phyloP scores from a whole-genome alignment of 345 rosid genomes.

The Dovyalis caffra region DNA sequence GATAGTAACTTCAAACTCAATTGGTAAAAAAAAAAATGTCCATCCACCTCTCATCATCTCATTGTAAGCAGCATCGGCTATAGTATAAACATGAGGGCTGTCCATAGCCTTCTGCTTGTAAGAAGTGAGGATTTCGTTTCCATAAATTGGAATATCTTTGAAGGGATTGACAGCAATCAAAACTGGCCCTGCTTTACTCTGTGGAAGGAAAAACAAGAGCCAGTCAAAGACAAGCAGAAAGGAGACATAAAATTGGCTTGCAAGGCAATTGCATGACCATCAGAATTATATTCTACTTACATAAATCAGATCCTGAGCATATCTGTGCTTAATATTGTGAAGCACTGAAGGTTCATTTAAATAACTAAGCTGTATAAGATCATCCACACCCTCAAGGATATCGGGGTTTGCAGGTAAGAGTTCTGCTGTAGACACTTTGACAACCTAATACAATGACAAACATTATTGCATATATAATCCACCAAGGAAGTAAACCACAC shows the following conservation, averaged over 20 bases:
- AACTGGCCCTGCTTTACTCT: slow-evolving; percentile 96
- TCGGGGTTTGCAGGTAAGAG: slow-evolving; percentile 96
- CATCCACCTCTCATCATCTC: slow-evolving; percentile 91
- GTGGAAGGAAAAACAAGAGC: slow-evolving; percentile 20
- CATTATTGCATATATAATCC: slow-evolving; percentile 27
- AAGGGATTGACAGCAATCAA: slow-evolving; percentile 90
- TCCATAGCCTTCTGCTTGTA: slow-evolving; percentile 61
- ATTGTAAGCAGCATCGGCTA: slow-evolving; percentile 76
- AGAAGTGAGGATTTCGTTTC: slow-evolving; percentile 49
- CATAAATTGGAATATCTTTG: slow-evolving; percentile 63
- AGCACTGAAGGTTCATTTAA: slow-evolving; percentile 93
- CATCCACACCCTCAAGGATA: slow-evolving; percentile 79
- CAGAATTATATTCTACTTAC: slow-evolving; percentile 49
- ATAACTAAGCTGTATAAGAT: slow-evolving; percentile 90
- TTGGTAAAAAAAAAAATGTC: slow-evolving; percentile 14
- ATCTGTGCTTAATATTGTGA: slow-evolving; percentile 79
- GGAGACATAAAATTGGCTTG: slow-evolving; percentile 5
- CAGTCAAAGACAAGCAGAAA: slow-evolving; percentile 15
- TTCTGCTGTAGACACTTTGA: slow-evolving; percentile 62
- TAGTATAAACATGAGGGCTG: slow-evolving; percentile 80
- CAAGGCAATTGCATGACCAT: slow-evolving; percentile 6
- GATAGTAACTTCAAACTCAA: slow-evolving; percentile 17
- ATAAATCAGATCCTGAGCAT: slow-evolving; percentile 72
- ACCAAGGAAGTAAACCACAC: slow-evolving; percentile 15
- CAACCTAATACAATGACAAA: slow-evolving; percentile 47